Evolutionary conservation across 768 basidiomycete genomes (phyloP), one percentile per base, ranked within the genome.

Genomic region (Lentinula sp.): DNA sequence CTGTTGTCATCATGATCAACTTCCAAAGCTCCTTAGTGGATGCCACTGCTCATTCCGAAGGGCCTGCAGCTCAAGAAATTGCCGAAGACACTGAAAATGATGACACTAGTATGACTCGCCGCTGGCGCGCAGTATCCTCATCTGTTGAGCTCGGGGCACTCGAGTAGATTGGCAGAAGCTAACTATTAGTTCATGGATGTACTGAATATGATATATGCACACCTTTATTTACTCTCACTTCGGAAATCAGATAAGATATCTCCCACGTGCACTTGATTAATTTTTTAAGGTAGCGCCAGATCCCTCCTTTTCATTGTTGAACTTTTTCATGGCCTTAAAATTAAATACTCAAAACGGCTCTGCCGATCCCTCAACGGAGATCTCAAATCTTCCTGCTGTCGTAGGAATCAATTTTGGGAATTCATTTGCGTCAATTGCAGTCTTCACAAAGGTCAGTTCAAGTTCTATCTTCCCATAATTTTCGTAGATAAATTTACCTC

Each of bases 321-420:
- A 6, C 18, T 23, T 32, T 37, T 34, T 18, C 32, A 59, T 59
- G 57, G 57, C 45, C 31, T 59, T 45, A 45, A n/a, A n/a, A n/a
- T n/a, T n/a, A n/a, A 59, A 18, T 40, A 49, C 57, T 48, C 57
- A 48, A 59, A 59, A 59, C 46, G 57, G 57, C 40, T 59, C 57
- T 35, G 57, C 57, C 28, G 45, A 59, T 28, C 59, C 61, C n/a
- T 46, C 56, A 37, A 28, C 64, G 21, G 69, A 70, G 59, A 64
- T 71, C 16, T 71, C 75, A 0, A 70, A 74, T 5, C 67, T 81
- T 1, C 86, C 84, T 5, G 80, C 88, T 0, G 84, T 95, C 61
- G 83, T 98, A 51, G 97, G 96, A 50, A 93, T 99, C 75, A 98
- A 96, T 77, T 90, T 98, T 71, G 97, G 96, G 16, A 94, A 96